phyloP scores from a whole-genome alignment of 371 early-diverging fungal genomes.

The Actinomucor elegans region DNA sequence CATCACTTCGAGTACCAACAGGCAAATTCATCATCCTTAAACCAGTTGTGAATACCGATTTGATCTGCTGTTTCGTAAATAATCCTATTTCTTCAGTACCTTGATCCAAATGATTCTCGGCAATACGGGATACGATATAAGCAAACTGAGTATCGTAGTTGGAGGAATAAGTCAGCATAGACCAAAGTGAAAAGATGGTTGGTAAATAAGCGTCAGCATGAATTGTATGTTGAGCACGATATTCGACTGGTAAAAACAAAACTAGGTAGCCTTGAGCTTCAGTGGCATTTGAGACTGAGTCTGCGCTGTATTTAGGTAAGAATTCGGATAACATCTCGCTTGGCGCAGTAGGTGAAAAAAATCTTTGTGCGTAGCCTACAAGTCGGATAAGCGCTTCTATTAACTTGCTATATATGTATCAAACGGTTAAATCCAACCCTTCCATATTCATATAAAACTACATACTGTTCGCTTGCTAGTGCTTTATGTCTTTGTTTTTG shows the following conservation, averaged over 20 bases:
- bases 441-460: conserved; percentile 3
- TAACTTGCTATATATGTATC: conserved; percentile 26
- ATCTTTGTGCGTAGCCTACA: conserved; percentile 48
- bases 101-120: conserved; percentile 52
- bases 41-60: conserved; percentile 68
- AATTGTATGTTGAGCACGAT: conserved; percentile 28
- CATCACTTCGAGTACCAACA: conserved; percentile 65
- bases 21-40: conserved; percentile 77
- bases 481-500: conserved; percentile 67
- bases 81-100: conserved; percentile 42
- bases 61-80: conserved; percentile 70
- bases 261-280: conserved; percentile 59
- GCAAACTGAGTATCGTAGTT: conserved; percentile 68
- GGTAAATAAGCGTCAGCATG: conserved; percentile 71
- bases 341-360: conserved; percentile 66
- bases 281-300: conserved; percentile 52
- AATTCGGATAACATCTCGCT: conserved; percentile 74
- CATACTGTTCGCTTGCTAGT: conserved; percentile 56
- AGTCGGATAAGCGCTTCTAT: conserved; percentile 31
- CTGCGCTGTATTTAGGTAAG: conserved; percentile 63
- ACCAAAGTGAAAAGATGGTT: conserved; percentile 81
- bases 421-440: background rate
- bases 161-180: conserved; percentile 55
- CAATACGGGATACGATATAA: conserved; percentile 68
- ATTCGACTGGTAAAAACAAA: conserved; percentile 59